Conservation (phyloP, 2,329 filamentous ascomycete genomes). For the Xylaria sp. region DNA sequence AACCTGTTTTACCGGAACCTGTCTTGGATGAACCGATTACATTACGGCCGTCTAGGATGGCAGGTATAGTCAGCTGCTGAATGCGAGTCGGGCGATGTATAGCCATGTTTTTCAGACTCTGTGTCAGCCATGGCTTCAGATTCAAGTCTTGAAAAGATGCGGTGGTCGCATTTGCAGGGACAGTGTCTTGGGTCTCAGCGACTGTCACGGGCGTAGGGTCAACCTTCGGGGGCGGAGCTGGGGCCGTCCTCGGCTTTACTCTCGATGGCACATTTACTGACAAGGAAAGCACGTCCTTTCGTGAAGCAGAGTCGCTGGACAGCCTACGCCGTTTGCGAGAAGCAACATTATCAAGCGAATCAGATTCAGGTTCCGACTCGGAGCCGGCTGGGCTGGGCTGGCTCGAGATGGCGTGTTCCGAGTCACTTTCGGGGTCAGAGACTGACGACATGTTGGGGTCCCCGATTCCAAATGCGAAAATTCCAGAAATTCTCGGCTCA, state of each 20-base stretch:
- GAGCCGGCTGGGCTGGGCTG: slow-evolving; percentile 42
- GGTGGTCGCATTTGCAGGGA: slow-evolving; percentile 66
- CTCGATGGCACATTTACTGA: slow-evolving; percentile 65
- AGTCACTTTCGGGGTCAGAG: slow-evolving; percentile 39
- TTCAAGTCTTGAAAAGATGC: slow-evolving; percentile 77
- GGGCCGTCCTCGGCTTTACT: slow-evolving; percentile 56
- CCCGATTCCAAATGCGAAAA: slow-evolving; percentile 5
- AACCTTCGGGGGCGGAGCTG: slow-evolving; percentile 14
- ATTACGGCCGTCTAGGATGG: slow-evolving; percentile 89
- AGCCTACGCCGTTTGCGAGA: slow-evolving; percentile 53
- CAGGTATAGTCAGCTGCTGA: slow-evolving; percentile 91
- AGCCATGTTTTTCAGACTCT: slow-evolving; percentile 78
- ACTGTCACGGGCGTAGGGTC: slow-evolving; percentile 54
- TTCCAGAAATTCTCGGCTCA: not conserved
- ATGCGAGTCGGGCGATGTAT: slow-evolving; percentile 92
- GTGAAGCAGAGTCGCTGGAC: slow-evolving; percentile 47
- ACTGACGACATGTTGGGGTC: slow-evolving; percentile 30
- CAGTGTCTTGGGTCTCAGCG: slow-evolving; percentile 57
- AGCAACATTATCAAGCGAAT: slow-evolving; percentile 52
- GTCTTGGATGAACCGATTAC: slow-evolving; percentile 86
- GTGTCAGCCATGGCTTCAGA: slow-evolving; percentile 87
- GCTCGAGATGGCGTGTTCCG: slow-evolving; percentile 40
- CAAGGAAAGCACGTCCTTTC: slow-evolving; percentile 53
- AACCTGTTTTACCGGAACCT: slow-evolving; percentile 88
- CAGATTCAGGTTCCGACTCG: slow-evolving; percentile 53